Evolutionary conservation across 1,139 yeast species (phyloP).

Genomic region (Yamadazyma diospyri): DNA sequence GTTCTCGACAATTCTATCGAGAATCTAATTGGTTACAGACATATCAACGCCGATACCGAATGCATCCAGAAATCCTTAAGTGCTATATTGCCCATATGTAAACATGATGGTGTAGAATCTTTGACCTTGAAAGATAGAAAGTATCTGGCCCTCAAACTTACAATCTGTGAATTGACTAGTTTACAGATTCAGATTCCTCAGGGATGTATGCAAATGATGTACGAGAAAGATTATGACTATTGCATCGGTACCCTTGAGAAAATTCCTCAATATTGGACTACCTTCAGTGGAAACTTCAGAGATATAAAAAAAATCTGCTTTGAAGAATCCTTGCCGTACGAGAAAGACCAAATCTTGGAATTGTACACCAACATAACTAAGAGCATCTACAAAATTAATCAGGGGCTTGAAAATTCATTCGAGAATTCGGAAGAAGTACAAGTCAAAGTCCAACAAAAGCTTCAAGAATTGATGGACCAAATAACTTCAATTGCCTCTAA

Average conservation of each 20-base stretch:
- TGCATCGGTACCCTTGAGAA: slow-evolving; percentile 42
- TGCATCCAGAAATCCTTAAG: slow-evolving; percentile 28
- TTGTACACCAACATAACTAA: slow-evolving; percentile 47
- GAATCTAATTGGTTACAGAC: background rate
- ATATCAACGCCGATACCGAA: slow-evolving; percentile 7
- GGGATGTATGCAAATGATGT: slow-evolving; percentile 21
- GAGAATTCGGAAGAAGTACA: slow-evolving; percentile 12
- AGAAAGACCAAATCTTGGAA: slow-evolving; percentile 46
- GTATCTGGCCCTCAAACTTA: slow-evolving; percentile 45
- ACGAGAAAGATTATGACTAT: slow-evolving; percentile 14
- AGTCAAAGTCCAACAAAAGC: slow-evolving; percentile 13
- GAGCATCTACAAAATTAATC: slow-evolving; percentile 21
- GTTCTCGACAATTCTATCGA: slow-evolving; percentile 3
- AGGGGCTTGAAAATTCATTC: slow-evolving; percentile 17
- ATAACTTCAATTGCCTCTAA: slow-evolving; percentile 6
- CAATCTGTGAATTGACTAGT: slow-evolving; percentile 53
- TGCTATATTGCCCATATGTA: slow-evolving; percentile 26
- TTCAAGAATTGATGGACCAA: slow-evolving; percentile 16
- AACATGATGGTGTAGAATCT: slow-evolving; percentile 27
- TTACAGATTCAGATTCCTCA: slow-evolving; percentile 36
- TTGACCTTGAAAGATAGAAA: slow-evolving; percentile 27
- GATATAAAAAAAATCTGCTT: slow-evolving; percentile 45
- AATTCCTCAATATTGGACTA: slow-evolving; percentile 57
- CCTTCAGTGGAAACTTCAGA: slow-evolving; percentile 56
- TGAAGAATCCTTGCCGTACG: slow-evolving; percentile 49